Evolutionary conservation across 2,329 filamentous ascomycete genomes (phyloP), one percentile per base, ranked within the genome.

Genomic region (Fusarium illudens): DNA sequence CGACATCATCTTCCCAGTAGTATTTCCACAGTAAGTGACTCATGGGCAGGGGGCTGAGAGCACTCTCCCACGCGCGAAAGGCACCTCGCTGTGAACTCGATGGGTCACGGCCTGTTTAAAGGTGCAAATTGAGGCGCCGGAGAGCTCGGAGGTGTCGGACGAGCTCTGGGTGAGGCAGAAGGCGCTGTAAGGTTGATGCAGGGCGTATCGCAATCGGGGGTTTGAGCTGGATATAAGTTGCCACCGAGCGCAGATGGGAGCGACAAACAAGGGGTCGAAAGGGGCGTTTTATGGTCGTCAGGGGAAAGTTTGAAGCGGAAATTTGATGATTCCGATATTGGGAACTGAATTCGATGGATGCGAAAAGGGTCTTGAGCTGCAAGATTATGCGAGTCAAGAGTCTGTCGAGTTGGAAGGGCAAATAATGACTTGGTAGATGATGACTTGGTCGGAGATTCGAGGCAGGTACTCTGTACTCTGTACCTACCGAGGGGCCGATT

Each of bases 1-100:
- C 94, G 89, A 97, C 92, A 89, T 99, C 94, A 87, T 97, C 92
- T 89, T 97, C 92, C 85, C 96, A 91, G 80, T 95, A 98, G 80
- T 89, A 93, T 87, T 94, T 94, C 95, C 95, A 97, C 80, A 99
- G 89, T 88, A 92, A 88, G 84, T 94, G 91, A 90, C 93, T 98
- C 95, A 98, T 96, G 89, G 89, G 78, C 75, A 69, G 69, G 71
- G 61, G 75, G 64, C 53, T n/a, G 36, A 64, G 62, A 58, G 37
- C 33, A 72, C 73, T 78, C 76, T 80, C 79, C 79, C 77, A 78
- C 77, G 79, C 83, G 81, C 83, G 82, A 85, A 83, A 79, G 80
- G 87, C 91, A 90, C 93, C 93, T 96, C 91, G 92, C 93, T 92
- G 90, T 93, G 90, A 91, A 74, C 92, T 91, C 91, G 71, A 71